Evolutionary conservation across 306 rosid species (phyloP).

Genomic region (Prunus dulcis): DNA sequence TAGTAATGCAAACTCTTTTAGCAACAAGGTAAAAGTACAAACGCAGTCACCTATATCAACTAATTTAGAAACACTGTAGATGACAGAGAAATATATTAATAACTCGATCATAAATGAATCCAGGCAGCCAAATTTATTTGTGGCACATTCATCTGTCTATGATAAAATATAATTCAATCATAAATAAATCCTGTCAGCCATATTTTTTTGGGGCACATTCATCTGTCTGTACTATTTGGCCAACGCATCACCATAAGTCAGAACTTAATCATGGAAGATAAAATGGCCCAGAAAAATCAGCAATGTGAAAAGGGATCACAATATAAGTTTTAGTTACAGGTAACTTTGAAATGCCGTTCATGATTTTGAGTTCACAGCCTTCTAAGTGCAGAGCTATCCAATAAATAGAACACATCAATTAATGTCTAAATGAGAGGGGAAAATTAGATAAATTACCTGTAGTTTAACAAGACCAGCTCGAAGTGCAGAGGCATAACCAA

Average conservation of each 20-base stretch:
- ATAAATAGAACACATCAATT: neutral
- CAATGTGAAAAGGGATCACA: neutral
- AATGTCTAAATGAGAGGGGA: neutral
- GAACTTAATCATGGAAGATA: neutral
- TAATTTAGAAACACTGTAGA: neutral
- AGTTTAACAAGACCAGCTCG: conserved; percentile 77
- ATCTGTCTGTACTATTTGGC: neutral
- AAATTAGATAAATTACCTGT: conserved; percentile 49
- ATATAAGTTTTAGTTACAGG: neutral
- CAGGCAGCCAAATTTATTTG: neutral
- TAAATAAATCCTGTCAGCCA: neutral
- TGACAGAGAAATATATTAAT: neutral
- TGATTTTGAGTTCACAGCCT: neutral
- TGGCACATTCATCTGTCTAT: neutral
- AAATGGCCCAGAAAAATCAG: neutral
- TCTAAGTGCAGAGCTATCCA: neutral
- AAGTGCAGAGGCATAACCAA: conserved; percentile 64
- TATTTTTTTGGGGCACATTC: neutral
- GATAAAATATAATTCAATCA: neutral
- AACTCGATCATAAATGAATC: neutral
- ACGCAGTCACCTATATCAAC: too few relatives aligned
- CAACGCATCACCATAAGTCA: neutral
- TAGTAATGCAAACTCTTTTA: neutral
- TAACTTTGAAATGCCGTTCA: neutral
- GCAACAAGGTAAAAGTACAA: neutral